Evolutionary conservation across 371 early-diverging fungal species (phyloP).

Genomic region (Mucor lusitanicus): DNA sequence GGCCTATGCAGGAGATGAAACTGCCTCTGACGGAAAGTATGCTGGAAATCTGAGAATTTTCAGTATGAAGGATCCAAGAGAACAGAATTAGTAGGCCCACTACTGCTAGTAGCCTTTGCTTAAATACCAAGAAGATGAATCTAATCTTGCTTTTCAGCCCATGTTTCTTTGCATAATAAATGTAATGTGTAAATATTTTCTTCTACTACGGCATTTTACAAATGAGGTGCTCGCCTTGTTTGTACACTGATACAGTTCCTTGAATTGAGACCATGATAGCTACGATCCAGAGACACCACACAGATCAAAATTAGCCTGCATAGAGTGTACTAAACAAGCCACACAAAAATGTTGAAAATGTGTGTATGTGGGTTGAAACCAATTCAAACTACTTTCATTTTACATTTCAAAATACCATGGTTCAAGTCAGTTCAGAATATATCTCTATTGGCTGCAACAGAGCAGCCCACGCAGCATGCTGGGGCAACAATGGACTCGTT

Average conservation of each 20-base stretch:
- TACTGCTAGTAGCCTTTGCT: too few relatives aligned
- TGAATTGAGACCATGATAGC: too few relatives aligned
- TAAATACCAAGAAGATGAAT: too few relatives aligned
- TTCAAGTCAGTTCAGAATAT: constrained; percentile 54
- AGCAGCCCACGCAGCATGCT: constrained; percentile 61
- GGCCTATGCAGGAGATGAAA: constrained; percentile 84
- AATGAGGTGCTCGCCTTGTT: too few relatives aligned
- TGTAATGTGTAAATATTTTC: too few relatives aligned
- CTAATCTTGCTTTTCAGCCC: too few relatives aligned
- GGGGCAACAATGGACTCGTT: constrained; percentile 65
- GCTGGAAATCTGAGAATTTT: constrained; percentile 52
- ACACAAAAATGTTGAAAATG: background rate
- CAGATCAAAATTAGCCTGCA: too few relatives aligned
- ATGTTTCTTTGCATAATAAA: too few relatives aligned
- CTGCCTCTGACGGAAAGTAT: constrained; percentile 44
- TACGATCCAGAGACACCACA: too few relatives aligned
- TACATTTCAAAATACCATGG: constrained; percentile 19
- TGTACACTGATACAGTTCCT: too few relatives aligned
- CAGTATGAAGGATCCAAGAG: constrained; percentile 43
- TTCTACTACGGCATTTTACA: too few relatives aligned
- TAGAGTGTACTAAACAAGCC: too few relatives aligned
- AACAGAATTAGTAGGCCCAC: constrained; percentile 10
- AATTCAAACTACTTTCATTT: background rate
- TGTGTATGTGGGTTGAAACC: background rate
- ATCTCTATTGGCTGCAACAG: constrained; percentile 74